A percentile compares a stretch with the other conserved stretches of the same genome.
phyloP scores from a whole-genome alignment of 306 rosid genomes.

The Ammopiptanthus mongolicus region DNA sequence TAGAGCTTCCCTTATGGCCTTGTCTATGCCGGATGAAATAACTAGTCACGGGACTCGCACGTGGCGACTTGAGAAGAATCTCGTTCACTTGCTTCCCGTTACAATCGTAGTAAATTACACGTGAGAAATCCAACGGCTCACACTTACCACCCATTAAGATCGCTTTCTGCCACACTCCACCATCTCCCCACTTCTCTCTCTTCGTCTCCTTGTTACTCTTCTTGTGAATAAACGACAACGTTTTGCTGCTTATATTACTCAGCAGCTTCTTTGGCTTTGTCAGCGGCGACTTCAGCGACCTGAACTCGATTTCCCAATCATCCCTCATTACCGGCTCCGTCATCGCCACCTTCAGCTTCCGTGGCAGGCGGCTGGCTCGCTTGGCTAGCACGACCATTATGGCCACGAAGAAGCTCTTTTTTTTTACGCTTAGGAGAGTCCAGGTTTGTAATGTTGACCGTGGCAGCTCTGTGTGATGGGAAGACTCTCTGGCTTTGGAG shows the following conservation, averaged over 20 bases:
- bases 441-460: neutral
- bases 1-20: neutral
- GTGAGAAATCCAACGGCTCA: constrained; percentile 79
- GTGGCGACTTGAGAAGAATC: constrained; percentile 57
- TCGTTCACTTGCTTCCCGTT: constrained; percentile 47
- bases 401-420: constrained; percentile 15
- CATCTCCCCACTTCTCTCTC: constrained; percentile 47
- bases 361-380: constrained; percentile 41
- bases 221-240: constrained; percentile 28
- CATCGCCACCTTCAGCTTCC: constrained; percentile 31
- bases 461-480: neutral
- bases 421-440: constrained; percentile 13
- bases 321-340: neutral
- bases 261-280: constrained; percentile 45
- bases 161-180: constrained; percentile 79
- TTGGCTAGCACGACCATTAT: constrained; percentile 33
- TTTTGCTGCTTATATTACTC: constrained; percentile 42
- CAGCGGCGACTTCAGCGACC: constrained; percentile 15
- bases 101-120: constrained; percentile 60
- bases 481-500: neutral
- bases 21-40: constrained; percentile 19
- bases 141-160: constrained; percentile 89
- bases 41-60: constrained; percentile 53
- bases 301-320: neutral
- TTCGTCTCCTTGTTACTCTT: neutral